Percentiles rank a stretch among this genome's conserved stretches.
phyloP scores from a whole-genome alignment of 2,329 filamentous ascomycete species.

The Epichloe glyceriae region DNA sequence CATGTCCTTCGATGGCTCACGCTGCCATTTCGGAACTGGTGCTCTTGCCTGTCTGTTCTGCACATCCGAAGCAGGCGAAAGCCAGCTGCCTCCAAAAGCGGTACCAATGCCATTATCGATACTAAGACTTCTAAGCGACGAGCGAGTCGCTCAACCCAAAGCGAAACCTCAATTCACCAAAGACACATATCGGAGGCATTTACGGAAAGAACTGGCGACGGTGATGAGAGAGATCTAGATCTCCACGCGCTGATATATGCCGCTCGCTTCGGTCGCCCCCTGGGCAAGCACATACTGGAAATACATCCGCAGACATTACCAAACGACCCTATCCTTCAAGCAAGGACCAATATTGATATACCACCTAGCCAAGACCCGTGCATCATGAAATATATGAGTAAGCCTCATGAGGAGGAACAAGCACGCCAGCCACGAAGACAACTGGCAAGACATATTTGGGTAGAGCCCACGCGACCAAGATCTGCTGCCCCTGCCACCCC shows the following conservation, averaged over 20 bases:
- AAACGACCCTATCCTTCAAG: conserved; percentile 25
- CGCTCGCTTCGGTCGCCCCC: conserved; percentile 15
- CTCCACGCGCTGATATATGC: conserved; percentile 19
- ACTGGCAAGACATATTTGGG: conserved; percentile 8
- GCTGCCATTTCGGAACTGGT: conserved; percentile 11
- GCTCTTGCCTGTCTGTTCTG: conserved; percentile 11
- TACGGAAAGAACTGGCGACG: conserved; percentile 1
- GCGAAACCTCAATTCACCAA: not conserved
- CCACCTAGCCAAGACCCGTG: conserved; percentile 28
- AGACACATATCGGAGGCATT: not conserved
- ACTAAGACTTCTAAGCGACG: not conserved
- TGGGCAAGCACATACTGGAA: conserved; percentile 20
- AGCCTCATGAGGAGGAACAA: conserved; percentile 3
- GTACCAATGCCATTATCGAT: not conserved
- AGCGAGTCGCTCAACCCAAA: conserved; percentile 5
- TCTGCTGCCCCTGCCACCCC: conserved; percentile 5
- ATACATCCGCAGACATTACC: conserved; percentile 27
- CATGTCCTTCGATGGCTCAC: conserved; percentile 9
- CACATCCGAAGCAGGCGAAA: conserved; percentile 11
- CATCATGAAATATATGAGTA: conserved; percentile 18
- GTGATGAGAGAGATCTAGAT: conserved; percentile 13
- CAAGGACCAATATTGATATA: conserved; percentile 14
- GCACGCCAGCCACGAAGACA: conserved; percentile 6
- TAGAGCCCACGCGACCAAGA: conserved; percentile 11
- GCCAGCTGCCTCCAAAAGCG: conserved; percentile 10